A percentile compares a stretch with the other conserved stretches of the same genome.
These are phyloP conservation scores for Colletotrichum lindemuthianum DNA, from an alignment of 2,329 filamentous ascomycete genomes.

Conservation along the genomic window DNA sequence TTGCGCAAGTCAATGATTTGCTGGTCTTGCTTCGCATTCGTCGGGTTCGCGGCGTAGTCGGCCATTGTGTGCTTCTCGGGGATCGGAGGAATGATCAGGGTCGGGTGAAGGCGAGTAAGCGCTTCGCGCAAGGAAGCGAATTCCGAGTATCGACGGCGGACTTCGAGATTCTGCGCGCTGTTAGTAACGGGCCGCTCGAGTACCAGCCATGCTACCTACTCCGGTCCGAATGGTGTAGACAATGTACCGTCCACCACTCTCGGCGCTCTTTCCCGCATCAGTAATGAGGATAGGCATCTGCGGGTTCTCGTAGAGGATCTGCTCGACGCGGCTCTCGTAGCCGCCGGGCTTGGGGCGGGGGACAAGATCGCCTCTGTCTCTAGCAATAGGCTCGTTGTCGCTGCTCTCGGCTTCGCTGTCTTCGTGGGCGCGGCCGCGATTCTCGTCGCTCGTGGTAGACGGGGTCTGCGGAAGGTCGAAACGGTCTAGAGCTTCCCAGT, in stretches of 20 bases:
- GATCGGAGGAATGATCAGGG: conserved; percentile 94
- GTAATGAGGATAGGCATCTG: conserved; percentile 91
- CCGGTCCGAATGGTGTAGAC: conserved; percentile 97
- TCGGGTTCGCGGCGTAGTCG: conserved; percentile 97
- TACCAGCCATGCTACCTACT: conserved; percentile 61
- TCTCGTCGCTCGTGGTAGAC: conserved; percentile 73
- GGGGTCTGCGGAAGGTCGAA: conserved; percentile 78
- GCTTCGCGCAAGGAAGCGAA: conserved; percentile 92
- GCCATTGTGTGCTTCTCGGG: conserved; percentile 99
- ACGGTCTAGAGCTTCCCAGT: conserved; percentile 59
- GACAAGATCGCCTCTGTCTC: conserved; percentile 51
- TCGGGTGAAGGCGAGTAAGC: conserved; percentile 91
- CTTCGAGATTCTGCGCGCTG: conserved; percentile 82
- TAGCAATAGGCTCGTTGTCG: conserved; percentile 54
- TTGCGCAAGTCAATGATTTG: conserved; percentile 97
- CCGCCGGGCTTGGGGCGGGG: conserved; percentile 81
- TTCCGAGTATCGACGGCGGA: conserved; percentile 94
- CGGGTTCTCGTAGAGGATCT: conserved; percentile 95
- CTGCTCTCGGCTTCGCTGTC: conserved; percentile 58
- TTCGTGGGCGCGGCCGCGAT: conserved; percentile 45
- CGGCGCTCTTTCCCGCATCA: conserved; percentile 93
- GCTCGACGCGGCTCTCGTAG: conserved; percentile 95
- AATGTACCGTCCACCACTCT: conserved; percentile 92
- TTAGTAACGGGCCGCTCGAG: conserved; percentile 2
- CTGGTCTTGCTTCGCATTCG: conserved; percentile 96